Base-by-base conservation (phyloP, 192 early-diverging fungal species). In the Backusella mclennaniae region DNA sequence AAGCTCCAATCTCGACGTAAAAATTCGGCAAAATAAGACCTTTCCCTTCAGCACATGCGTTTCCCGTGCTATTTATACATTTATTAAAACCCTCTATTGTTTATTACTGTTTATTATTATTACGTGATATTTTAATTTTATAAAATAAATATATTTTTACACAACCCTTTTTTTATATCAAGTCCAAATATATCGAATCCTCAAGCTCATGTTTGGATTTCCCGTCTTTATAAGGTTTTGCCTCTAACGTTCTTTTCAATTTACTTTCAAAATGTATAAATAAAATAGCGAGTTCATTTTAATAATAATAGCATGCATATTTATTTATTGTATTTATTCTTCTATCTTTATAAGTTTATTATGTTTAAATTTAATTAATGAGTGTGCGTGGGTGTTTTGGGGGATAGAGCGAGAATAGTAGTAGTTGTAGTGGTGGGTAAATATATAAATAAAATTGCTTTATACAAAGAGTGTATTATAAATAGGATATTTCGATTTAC, bases 401-500 rank as follows among this genome's bases (percentile, higher is more conserved):
- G 19, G 19, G 19, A 4, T 49, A 49, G 23, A 29, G 26, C 9
- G 14, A 63, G 29, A 63, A 63, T 21, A 29, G n/a, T 49, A 49
- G 6, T 49, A n/a, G 46, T 6, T 19, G 19, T n/a, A 0, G 46
- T 49, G 46, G 26, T 23, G 53, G 56, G 56, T 63, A 63, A 63
- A 63, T 63, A 63, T 63, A 63, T 63, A 63, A 63, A 63, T 63
- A 63, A 63, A 12, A 8, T 21, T 59, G 53, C 26, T 63, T 63
- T 63, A 63, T 63, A 63, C 56, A 63, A 29, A 56, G 23, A 63
- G 56, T 29, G 56, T n/a, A 63, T 63, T n/a, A 69, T 38, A 49
- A 52, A 46, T 72, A 4, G 23, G 42, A 39, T 12, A 17, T 2
- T 46, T 72, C 41, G n/a, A 26, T 44, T n/a, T 82, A 79, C 11